A percentile compares a stretch with the other conserved stretches of the same genome.
Evolutionary conservation across 202 grass and related monocot species (phyloP).

Genomic region (Schoenoplectus triqueter): DNA sequence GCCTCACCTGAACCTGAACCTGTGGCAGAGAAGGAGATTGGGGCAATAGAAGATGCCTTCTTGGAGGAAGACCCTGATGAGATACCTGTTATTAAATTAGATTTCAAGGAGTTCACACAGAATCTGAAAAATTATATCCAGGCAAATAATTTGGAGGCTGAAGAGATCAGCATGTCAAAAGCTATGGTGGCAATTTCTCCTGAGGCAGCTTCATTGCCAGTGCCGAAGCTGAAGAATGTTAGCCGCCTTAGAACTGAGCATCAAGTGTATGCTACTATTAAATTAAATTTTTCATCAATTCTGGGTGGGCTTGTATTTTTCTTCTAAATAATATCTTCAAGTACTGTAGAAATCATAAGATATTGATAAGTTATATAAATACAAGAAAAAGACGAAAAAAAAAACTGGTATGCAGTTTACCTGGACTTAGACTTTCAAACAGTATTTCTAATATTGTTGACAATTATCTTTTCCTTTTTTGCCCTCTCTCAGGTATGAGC

Average conservation of each 20-base stretch:
- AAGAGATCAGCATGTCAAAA: constrained; percentile 68
- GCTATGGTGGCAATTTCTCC: constrained; percentile 66
- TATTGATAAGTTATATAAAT: constrained; percentile 9
- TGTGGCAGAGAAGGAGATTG: constrained; percentile 49
- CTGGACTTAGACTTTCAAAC: not conserved
- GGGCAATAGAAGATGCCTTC: constrained; percentile 76
- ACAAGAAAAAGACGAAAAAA: not conserved
- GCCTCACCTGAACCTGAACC: constrained; percentile 68
- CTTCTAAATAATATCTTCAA: not conserved
- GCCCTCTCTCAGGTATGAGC: constrained; percentile 68
- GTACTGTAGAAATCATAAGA: not conserved
- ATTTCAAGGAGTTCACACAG: constrained; percentile 77
- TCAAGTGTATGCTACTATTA: constrained; percentile 68
- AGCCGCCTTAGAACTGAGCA: constrained; percentile 83
- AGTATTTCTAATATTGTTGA: constrained; percentile 14
- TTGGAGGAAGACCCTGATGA: constrained; percentile 67
- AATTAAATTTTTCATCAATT: constrained; percentile 12
- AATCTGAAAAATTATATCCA: constrained; percentile 82
- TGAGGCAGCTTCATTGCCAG: constrained; percentile 74
- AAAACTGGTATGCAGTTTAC: not conserved
- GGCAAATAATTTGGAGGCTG: constrained; percentile 64
- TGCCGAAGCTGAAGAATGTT: constrained; percentile 81
- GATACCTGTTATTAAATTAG: constrained; percentile 80
- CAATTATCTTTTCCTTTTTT: constrained; percentile 37
- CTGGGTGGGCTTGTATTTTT: not conserved